Conservation (phyloP, 2,329 filamentous ascomycete species). For the Drechslerella dactyloides region DNA sequence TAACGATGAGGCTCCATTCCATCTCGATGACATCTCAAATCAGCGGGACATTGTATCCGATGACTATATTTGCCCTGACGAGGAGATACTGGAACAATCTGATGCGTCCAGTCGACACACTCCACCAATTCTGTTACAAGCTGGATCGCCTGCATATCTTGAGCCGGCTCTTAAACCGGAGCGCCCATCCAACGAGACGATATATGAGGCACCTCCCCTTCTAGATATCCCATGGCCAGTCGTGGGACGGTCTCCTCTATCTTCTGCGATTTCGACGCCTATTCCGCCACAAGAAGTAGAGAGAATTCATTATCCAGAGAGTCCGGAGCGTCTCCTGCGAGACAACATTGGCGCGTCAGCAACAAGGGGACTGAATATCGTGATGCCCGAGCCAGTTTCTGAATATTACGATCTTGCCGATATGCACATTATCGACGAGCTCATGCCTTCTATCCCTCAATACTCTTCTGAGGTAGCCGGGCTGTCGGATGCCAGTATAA, state of each 20-base stretch:
- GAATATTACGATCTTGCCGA: background rate
- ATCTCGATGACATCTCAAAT: no score
- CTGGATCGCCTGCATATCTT: background rate
- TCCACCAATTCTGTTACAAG: background rate
- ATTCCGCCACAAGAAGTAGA: background rate
- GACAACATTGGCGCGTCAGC: no score
- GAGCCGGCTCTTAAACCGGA: conserved; percentile 32
- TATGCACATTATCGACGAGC: conserved; percentile 17
- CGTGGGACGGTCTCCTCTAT: background rate
- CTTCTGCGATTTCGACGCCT: conserved; percentile 9
- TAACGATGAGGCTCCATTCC: no score
- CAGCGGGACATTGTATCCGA: no score
- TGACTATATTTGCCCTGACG: background rate
- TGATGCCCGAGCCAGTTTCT: background rate
- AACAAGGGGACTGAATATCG: background rate
- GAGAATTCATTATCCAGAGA: background rate
- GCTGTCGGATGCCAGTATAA: conserved; percentile 11
- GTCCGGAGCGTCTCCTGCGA: background rate
- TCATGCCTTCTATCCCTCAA: background rate
- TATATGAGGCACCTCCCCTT: conserved; percentile 13
- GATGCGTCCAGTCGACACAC: conserved; percentile 4
- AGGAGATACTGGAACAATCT: background rate
- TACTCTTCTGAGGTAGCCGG: background rate
- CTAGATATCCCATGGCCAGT: conserved; percentile 25
- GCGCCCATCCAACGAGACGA: conserved; percentile 25